These are phyloP conservation scores for Martiniozyma asiatica DNA, from an alignment of 1,139 yeast species.

Conservation along the genomic window DNA sequence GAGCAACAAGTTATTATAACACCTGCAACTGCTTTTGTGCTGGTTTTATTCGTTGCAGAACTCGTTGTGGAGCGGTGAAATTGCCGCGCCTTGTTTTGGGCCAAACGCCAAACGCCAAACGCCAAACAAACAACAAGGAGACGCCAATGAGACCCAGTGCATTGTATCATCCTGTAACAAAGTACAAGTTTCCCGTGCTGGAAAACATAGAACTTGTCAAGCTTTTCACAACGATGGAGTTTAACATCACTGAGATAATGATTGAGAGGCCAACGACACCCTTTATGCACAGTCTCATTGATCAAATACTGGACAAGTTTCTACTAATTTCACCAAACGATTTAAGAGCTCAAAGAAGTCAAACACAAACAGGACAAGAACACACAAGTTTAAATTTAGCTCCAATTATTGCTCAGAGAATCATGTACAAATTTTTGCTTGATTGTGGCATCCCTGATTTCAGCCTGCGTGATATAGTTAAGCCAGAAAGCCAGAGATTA, in stretches of 20 bases:
- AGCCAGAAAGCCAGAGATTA: constrained; percentile 59
- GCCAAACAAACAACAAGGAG: no score
- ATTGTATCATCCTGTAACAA: constrained; percentile 15
- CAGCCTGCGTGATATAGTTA: constrained; percentile 52
- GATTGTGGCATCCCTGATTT: constrained; percentile 75
- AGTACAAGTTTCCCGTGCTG: constrained; percentile 47
- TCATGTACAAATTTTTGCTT: constrained; percentile 48
- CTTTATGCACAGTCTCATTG: constrained; percentile 49
- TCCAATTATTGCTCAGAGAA: constrained; percentile 48
- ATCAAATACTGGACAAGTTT: constrained; percentile 62
- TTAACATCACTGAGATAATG: constrained; percentile 52
- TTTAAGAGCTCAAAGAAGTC: constrained; percentile 25
- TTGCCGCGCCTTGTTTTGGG: no score
- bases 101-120: no score
- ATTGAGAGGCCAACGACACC: constrained; percentile 55
- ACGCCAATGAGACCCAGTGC: constrained; percentile 25
- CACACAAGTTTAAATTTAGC: constrained; percentile 31
- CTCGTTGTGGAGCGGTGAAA: no score
- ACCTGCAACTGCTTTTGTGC: no score
- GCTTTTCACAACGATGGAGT: constrained; percentile 19
- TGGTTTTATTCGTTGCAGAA: no score
- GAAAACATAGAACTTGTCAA: constrained; percentile 40
- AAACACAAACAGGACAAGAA: constrained; percentile 19
- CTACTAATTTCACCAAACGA: constrained; percentile 45
- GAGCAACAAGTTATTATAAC: no score